Evolutionary conservation across 495 filamentous ascomycete genomes (phyloP).

Genomic region (Aspergillus cristatus): DNA sequence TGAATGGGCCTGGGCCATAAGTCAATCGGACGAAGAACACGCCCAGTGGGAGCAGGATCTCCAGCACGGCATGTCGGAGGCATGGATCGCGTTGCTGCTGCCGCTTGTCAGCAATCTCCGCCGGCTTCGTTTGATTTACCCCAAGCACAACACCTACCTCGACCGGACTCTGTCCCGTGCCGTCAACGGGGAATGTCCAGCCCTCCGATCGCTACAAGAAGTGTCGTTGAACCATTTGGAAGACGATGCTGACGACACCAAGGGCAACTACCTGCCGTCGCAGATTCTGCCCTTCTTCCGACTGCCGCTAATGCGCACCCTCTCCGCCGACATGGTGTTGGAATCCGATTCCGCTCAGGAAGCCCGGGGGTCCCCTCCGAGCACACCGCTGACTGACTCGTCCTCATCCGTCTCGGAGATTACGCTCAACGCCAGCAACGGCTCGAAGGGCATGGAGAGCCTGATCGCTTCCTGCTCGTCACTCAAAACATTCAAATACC

Average conservation of each 20-base stretch:
- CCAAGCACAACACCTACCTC: constrained; percentile 11
- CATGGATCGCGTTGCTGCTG: constrained; percentile 24
- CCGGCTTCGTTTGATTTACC: constrained; percentile 17
- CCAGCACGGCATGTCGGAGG: constrained; percentile 13
- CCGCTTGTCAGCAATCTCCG: constrained; percentile 20
- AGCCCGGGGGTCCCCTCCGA: not conserved
- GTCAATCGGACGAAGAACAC: constrained; percentile 16
- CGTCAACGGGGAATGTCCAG: constrained; percentile 10
- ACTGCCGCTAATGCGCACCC: constrained; percentile 18
- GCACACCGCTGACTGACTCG: not conserved
- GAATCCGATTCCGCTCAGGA: constrained; percentile 10
- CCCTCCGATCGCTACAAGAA: constrained; percentile 11
- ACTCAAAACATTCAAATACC: constrained; percentile 27
- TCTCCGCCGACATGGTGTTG: constrained; percentile 20
- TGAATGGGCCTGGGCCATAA: constrained; percentile 4
- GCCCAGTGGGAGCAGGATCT: constrained; percentile 19
- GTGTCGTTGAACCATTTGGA: constrained; percentile 16
- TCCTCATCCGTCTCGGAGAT: constrained; percentile 21
- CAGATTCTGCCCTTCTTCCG: constrained; percentile 22
- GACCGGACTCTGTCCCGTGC: constrained; percentile 16
- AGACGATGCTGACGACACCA: constrained; percentile 5
- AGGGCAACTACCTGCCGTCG: constrained; percentile 7
- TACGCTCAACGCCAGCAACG: constrained; percentile 21
- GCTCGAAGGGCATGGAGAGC: constrained; percentile 17
- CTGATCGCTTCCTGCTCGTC: constrained; percentile 17